These are phyloP conservation scores for Lactifluus echinatus DNA, from an alignment of 768 basidiomycete species.

Conservation along the genomic window DNA sequence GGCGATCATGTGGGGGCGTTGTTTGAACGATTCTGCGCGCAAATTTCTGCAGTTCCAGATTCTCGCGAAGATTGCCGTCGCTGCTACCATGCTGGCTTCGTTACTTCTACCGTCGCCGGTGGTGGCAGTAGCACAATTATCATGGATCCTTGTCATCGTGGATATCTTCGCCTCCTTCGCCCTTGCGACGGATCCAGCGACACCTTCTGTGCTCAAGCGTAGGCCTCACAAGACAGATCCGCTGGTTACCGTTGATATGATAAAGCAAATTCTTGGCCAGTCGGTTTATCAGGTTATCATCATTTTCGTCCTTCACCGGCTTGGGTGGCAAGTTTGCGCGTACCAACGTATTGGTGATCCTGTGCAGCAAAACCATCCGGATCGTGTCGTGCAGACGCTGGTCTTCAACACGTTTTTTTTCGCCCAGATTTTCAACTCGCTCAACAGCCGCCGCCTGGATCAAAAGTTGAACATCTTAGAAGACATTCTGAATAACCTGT, in stretches of 20 bases:
- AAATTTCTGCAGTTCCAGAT: slow-evolving; percentile 97
- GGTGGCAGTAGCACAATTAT: slow-evolving; percentile 86
- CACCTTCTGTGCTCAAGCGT: slow-evolving; percentile 67
- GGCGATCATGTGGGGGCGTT: slow-evolving; percentile 98
- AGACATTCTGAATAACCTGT: slow-evolving; percentile 68
- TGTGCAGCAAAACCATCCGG: slow-evolving; percentile 28
- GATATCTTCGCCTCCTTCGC: slow-evolving; percentile 97
- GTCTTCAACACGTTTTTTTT: slow-evolving; percentile 98
- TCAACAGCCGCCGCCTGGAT: slow-evolving; percentile 87
- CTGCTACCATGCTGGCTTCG: slow-evolving; percentile 63
- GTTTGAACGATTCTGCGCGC: slow-evolving; percentile 94
- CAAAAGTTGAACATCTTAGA: slow-evolving; percentile 82
- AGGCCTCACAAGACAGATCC: slow-evolving; percentile 87
- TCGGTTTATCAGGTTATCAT: slow-evolving; percentile 77
- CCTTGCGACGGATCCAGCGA: slow-evolving; percentile 92
- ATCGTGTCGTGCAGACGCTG: slow-evolving; percentile 61
- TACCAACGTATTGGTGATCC: slow-evolving; percentile 31
- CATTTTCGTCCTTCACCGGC: slow-evolving; percentile 85
- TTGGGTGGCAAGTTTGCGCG: slow-evolving; percentile 62
- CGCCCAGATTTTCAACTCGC: slow-evolving; percentile 91
- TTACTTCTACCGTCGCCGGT: slow-evolving; percentile 78
- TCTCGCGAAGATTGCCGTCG: slow-evolving; percentile 91
- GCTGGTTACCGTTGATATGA: slow-evolving; percentile 87
- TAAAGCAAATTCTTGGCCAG: slow-evolving; percentile 91
- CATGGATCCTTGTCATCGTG: slow-evolving; percentile 99